A percentile compares a stretch with the other conserved stretches of the same genome.
Conservation (phyloP, 495 filamentous ascomycete species). For the Aspergillus sparsus region DNA sequence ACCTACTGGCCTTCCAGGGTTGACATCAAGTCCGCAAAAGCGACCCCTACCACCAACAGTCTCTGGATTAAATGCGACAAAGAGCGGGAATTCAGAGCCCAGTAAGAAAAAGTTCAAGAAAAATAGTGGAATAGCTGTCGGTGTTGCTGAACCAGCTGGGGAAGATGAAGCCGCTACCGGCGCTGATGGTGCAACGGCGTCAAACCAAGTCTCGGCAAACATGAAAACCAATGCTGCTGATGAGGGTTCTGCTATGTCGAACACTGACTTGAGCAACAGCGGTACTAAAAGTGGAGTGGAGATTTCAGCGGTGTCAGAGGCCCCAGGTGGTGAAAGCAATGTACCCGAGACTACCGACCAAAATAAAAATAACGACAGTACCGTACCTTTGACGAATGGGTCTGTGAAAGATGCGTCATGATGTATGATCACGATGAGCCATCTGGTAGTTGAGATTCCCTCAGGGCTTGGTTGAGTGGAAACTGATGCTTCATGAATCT, state of each 20-base stretch:
- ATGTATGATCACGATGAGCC: conserved; percentile 20
- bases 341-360: conserved; percentile 5
- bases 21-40: conserved; percentile 74
- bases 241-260: conserved; percentile 20
- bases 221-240: conserved; percentile 27
- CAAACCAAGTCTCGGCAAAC: conserved; percentile 18
- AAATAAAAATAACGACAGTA: conserved; percentile 19
- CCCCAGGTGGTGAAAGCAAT: conserved; percentile 15
- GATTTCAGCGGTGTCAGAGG: conserved; percentile 5
- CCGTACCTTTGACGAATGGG: conserved; percentile 38
- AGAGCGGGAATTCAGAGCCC: conserved; percentile 36
- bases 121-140: conserved; percentile 40
- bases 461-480: conserved; percentile 3
- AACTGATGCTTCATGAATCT: neutral
- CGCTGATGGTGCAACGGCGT: conserved; percentile 28
- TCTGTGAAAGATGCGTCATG: conserved; percentile 31
- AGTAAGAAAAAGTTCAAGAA: conserved; percentile 53
- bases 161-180: conserved; percentile 34
- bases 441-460: conserved; percentile 6
- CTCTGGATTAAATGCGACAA: conserved; percentile 24
- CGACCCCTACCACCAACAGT: conserved; percentile 56
- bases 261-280: conserved; percentile 15
- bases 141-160: conserved; percentile 32
- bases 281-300: conserved; percentile 14
- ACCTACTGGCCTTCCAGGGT: conserved; percentile 32